Percentiles rank a stretch among this genome's conserved stretches.
Evolutionary conservation across 2,329 filamentous ascomycete species (phyloP).

Genomic region (Fusarium metavorans): DNA sequence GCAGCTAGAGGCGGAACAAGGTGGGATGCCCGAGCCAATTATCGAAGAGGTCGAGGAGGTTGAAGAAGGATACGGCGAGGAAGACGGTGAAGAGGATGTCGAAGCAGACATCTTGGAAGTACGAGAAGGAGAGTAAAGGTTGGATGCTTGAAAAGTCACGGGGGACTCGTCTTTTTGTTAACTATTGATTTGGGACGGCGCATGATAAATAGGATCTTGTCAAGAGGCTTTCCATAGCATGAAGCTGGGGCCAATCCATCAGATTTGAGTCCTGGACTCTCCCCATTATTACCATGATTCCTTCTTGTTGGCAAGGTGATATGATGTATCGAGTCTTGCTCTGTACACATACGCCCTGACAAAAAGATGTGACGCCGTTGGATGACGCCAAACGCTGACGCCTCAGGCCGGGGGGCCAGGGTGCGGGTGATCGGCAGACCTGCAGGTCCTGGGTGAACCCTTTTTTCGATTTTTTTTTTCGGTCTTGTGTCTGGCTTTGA

Average conservation of each 20-base stretch:
- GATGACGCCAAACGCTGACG: constrained; percentile 15
- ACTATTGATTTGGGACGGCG: constrained; percentile 15
- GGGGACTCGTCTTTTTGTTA: constrained; percentile 1
- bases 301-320: neutral
- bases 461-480: neutral
- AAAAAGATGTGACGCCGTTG: neutral
- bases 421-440: constrained; percentile 25
- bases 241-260: neutral
- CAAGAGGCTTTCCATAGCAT: constrained; percentile 5
- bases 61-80: constrained; percentile 48
- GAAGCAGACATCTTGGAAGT: constrained; percentile 54
- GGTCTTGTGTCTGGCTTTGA: neutral
- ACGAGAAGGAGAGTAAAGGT: constrained; percentile 47
- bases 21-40: constrained; percentile 37
- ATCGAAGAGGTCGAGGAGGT: constrained; percentile 47
- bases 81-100: constrained; percentile 45
- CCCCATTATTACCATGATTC: neutral
- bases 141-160: constrained; percentile 8
- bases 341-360: neutral
- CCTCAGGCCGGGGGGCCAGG: neutral
- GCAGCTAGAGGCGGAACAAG: constrained; percentile 59
- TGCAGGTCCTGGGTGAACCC: constrained; percentile 5
- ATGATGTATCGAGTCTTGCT: neutral
- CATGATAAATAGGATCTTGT: constrained; percentile 3
- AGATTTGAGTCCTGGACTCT: neutral